These are phyloP conservation scores for Colletotrichum gloeosporioides DNA, from an alignment of 2,329 filamentous ascomycete genomes.

Conservation along the genomic window DNA sequence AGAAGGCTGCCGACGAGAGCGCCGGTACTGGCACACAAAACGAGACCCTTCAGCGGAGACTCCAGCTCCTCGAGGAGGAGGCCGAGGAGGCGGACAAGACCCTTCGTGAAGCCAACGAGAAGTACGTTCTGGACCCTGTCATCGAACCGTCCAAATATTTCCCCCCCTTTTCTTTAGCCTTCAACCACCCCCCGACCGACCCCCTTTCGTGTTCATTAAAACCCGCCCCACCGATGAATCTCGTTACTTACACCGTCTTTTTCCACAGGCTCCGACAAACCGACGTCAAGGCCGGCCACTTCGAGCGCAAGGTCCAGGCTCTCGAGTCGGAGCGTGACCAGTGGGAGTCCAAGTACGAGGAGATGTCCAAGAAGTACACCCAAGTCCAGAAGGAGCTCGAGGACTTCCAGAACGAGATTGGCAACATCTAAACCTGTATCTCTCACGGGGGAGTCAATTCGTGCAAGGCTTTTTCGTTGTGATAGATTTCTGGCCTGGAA, in stretches of 20 bases:
- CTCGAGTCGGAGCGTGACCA: conserved; percentile 90
- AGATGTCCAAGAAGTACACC: conserved; percentile 90
- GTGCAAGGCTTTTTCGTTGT: conserved; percentile 5
- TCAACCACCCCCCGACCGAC: background rate
- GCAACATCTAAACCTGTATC: conserved; percentile 75
- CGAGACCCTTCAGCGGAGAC: conserved; percentile 87
- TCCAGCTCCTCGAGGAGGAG: conserved; percentile 97
- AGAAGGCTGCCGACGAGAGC: conserved; percentile 85
- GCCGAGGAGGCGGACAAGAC: conserved; percentile 96
- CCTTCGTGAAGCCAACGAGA: conserved; percentile 96
- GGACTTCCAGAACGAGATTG: conserved; percentile 89
- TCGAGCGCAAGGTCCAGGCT: conserved; percentile 98
- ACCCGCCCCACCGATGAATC: conserved; percentile 8
- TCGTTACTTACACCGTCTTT: conserved; percentile 22
- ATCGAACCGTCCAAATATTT: conserved; percentile 8
- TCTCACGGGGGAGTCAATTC: conserved; percentile 9
- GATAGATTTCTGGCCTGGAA: conserved; percentile 16
- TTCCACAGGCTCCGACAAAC: conserved; percentile 87
- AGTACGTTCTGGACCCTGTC: conserved; percentile 65
- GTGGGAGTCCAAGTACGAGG: conserved; percentile 98
- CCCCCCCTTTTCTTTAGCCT: background rate
- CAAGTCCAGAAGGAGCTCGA: conserved; percentile 88
- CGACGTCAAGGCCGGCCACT: conserved; percentile 98
- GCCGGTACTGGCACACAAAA: conserved; percentile 85
- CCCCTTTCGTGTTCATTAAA: conserved; percentile 12